A percentile compares a stretch with the other conserved stretches of the same genome.
Conservation (phyloP, 1,139 yeast genomes). For the Nakaseomyces delphensis region DNA sequence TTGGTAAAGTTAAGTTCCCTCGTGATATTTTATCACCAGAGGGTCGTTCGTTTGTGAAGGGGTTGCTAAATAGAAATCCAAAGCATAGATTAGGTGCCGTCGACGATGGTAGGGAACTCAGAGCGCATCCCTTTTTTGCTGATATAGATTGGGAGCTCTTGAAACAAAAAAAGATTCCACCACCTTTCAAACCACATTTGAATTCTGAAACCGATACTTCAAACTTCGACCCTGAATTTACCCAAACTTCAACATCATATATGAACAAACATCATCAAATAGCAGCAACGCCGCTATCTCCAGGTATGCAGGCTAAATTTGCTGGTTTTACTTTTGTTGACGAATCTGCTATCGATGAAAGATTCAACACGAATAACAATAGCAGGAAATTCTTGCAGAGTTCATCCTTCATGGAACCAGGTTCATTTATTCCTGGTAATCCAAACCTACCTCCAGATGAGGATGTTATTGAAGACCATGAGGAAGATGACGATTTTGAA, state of each 20-base stretch:
- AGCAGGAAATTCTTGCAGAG: conserved; percentile 30
- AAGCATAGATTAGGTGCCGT: conserved; percentile 86
- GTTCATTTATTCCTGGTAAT: conserved; percentile 69
- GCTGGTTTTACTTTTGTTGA: conserved; percentile 95
- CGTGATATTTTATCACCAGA: conserved; percentile 86
- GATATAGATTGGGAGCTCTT: conserved; percentile 87
- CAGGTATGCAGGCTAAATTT: conserved; percentile 91
- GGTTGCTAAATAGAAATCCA: conserved; percentile 88
- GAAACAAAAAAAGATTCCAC: conserved; percentile 77
- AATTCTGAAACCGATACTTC: conserved; percentile 88
- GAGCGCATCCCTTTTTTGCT: conserved; percentile 81
- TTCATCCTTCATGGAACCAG: conserved; percentile 41
- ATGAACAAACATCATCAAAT: conserved; percentile 48
- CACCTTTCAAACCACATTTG: conserved; percentile 93
- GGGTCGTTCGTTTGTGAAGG: conserved; percentile 91
- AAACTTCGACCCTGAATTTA: conserved; percentile 94
- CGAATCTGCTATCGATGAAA: conserved; percentile 87
- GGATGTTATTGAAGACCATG: conserved; percentile 72
- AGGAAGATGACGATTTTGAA: conserved; percentile 48
- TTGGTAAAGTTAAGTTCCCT: conserved; percentile 94
- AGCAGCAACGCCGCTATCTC: conserved; percentile 57
- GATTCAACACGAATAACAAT: conserved; percentile 38
- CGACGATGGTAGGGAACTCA: conserved; percentile 84
- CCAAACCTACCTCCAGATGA: conserved; percentile 76
- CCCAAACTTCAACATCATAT: conserved; percentile 79